Evolutionary conservation across 345 rosid species (phyloP).

Genomic region (Triadica sebifera): DNA sequence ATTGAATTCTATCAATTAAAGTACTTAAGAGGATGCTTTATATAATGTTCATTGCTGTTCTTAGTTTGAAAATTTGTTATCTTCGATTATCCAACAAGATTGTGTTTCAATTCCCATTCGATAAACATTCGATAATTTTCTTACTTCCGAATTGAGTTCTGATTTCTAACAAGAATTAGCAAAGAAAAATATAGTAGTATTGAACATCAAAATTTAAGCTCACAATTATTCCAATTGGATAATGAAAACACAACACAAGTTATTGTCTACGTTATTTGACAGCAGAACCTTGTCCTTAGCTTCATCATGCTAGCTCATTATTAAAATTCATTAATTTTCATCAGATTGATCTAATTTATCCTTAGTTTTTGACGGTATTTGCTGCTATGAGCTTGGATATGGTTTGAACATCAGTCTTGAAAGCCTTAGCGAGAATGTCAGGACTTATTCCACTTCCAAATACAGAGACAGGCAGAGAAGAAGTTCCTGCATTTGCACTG

Average conservation of each 20-base stretch:
- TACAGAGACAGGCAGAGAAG: slow-evolving; percentile 12
- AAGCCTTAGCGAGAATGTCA: slow-evolving; percentile 25
- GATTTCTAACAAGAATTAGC: too few species aligned
- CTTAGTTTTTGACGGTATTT: not conserved
- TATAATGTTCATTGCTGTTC: too few species aligned
- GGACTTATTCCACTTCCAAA: slow-evolving; percentile 28
- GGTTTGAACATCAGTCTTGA: slow-evolving; percentile 25
- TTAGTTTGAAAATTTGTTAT: too few species aligned
- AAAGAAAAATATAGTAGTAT: too few species aligned
- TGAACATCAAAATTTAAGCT: too few species aligned
- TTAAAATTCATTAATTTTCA: not conserved
- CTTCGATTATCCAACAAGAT: too few species aligned
- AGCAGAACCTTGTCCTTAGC: not conserved
- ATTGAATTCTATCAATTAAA: too few species aligned
- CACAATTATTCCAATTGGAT: not conserved
- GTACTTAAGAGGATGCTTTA: too few species aligned
- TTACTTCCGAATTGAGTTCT: too few species aligned
- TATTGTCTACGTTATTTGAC: not conserved
- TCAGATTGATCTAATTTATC: not conserved
- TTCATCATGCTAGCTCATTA: not conserved
- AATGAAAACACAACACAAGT: not conserved
- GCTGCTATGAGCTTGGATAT: slow-evolving; percentile 22
- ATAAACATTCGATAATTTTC: too few species aligned
- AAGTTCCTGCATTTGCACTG: slow-evolving; percentile 25
- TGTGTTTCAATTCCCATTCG: too few species aligned